Evolutionary conservation across 768 basidiomycete genomes (phyloP), one percentile per base, ranked within the genome.

Genomic region (Leccinum imitatum): DNA sequence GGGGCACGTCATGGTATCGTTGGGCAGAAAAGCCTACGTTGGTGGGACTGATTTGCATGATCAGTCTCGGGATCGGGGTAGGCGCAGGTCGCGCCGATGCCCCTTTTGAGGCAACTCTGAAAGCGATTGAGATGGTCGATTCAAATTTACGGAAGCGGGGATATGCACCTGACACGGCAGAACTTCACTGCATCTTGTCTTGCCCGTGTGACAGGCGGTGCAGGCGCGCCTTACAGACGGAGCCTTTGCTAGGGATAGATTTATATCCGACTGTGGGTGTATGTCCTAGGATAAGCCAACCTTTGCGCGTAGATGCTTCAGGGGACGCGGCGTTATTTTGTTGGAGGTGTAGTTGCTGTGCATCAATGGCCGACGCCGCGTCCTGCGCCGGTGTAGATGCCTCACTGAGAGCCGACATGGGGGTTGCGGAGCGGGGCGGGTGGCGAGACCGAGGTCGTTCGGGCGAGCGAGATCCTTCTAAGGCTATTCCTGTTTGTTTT

Each of bases 21-120:
- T 37, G 64, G 60, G 57, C 23, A 54, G 15, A 46, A 46, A 31
- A 30, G 56, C 65, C 33, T 46, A 73, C 71, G 63, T 53, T 68
- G 72, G 52, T 75, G 72, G 17, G 74, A 54, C 53, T 70, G 74
- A 57, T 54, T 72, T 59, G 81, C 54, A 62, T 82, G 81, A 59
- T 80, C 79, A 15, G 79, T 76, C 65, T 92, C 90, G 37, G 89
- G 89, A 73, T 91, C 90, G 23, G 90, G 90, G 71, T 92, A 92
- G 14, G 87, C 78, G 68, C 90, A 92, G 17, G 80, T 72, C 3
- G 80, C 73, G 27, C 87, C 90, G 56, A 91, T 78, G 19, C 90
- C 90, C 56, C 90, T 84, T 75, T 92, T 92, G 69, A 92, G 80
- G 67, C 90, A 92, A 72, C 87, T 90, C 90, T 91, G 73, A 33